Evolutionary conservation across 805 yeast species (phyloP), one percentile per base, ranked within the genome.

Genomic region (Citeromyces nyonsensis): DNA sequence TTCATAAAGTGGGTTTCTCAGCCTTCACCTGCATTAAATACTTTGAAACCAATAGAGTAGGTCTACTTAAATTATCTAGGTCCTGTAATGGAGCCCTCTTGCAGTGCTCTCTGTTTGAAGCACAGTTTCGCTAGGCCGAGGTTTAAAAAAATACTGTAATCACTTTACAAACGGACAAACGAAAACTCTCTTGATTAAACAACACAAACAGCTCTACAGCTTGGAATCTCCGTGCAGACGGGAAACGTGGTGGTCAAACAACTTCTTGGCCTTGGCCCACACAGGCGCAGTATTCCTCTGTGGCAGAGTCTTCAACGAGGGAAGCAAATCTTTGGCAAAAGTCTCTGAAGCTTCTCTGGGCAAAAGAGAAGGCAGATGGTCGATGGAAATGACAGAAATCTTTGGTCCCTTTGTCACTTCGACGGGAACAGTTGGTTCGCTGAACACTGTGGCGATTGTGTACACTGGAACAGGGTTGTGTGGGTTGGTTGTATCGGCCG

Each of bases 401-500:
- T 78, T 78, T 40, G 95, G 93, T 36, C 95, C 95, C 24, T 56
- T 62, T 18, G 77, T 64, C 26, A 91, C 75, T 39, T 75, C 72
- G 27, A 88, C 98, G 6, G 58, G 55, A 30, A 83, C 96, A 3
- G 95, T 86, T 41, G 98, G 99, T 45, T 83, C 71, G 42, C 71
- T 69, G 64, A 91, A 91, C 5, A 78, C 85, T 20, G 98, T 88
- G 36, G 95, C 94, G 42, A 83, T 65, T 15, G 73, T 63, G 57
- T 91, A 93, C 34, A 91, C 88, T 39, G 99, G 98, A 37, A 91
- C 71, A 36, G 99, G 99, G 62, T 91, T 91, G 65, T 85, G 88
- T 38, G 96, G 96, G 57, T 91, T 91, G 35, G 98, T 91, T 31
- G 97, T 91, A 60, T 91, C 99, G 35, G 98, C 98, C 33, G 95